Conservation (phyloP, 1,139 yeast species). For the Taiozyma sp. region DNA sequence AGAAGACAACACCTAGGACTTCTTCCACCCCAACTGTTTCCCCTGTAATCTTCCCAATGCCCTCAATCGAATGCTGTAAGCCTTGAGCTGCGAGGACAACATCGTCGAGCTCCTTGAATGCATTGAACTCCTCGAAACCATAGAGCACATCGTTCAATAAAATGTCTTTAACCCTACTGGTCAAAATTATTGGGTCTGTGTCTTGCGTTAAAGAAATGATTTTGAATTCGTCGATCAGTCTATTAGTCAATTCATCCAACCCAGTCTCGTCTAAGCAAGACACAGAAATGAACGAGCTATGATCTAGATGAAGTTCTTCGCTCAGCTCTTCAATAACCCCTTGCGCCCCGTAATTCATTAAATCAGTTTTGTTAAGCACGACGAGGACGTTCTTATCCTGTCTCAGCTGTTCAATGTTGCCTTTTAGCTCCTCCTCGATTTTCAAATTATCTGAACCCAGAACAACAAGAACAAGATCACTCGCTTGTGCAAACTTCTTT, state of each 20-base stretch:
- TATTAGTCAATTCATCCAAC: slow-evolving; percentile 38
- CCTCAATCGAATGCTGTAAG: slow-evolving; percentile 69
- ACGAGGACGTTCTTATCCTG: slow-evolving; percentile 34
- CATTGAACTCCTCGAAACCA: slow-evolving; percentile 61
- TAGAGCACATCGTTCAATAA: slow-evolving; percentile 66
- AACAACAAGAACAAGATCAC: slow-evolving; percentile 59
- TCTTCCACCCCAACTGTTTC: slow-evolving; percentile 88
- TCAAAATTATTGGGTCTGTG: slow-evolving; percentile 62
- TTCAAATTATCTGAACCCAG: slow-evolving; percentile 36
- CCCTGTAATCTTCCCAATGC: slow-evolving; percentile 91
- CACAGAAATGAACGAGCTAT: slow-evolving; percentile 37
- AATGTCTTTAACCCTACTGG: slow-evolving; percentile 73
- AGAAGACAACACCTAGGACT: slow-evolving; percentile 83
- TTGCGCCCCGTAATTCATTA: slow-evolving; percentile 31
- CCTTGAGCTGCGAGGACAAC: slow-evolving; percentile 82
- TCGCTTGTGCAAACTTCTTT: slow-evolving; percentile 45
- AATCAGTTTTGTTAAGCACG: slow-evolving; percentile 60
- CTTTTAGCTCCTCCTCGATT: slow-evolving; percentile 30
- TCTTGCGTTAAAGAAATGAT: slow-evolving; percentile 42
- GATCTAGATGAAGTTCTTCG: slow-evolving; percentile 24
- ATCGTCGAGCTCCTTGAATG: slow-evolving; percentile 52
- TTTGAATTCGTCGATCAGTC: slow-evolving; percentile 42
- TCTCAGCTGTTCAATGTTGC: slow-evolving; percentile 33
- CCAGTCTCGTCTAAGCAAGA: slow-evolving; percentile 67
- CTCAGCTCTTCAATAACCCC: slow-evolving; percentile 24